phyloP scores from a whole-genome alignment of 2,329 filamentous ascomycete species.

The Hypocrella siamensis region DNA sequence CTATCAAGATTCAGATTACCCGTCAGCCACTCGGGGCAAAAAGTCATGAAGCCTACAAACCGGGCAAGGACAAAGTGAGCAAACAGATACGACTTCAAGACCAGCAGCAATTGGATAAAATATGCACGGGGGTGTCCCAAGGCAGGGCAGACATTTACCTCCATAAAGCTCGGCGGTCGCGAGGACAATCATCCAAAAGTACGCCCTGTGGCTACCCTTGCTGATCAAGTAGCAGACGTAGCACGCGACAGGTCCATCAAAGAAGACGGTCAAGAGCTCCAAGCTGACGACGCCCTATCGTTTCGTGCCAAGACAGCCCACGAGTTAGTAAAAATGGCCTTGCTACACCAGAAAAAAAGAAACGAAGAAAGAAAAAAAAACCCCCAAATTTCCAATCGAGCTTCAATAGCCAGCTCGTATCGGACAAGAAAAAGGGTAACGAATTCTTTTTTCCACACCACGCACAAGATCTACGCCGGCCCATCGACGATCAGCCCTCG shows the following conservation, averaged over 20 bases:
- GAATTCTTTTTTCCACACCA: background rate
- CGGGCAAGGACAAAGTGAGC: background rate
- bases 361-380: background rate
- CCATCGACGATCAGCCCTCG: slow-evolving; percentile 47
- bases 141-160: slow-evolving; percentile 26
- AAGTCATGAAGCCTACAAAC: slow-evolving; percentile 48
- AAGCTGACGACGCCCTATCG: slow-evolving; percentile 41
- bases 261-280: slow-evolving; percentile 49
- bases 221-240: slow-evolving; percentile 46
- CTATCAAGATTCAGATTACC: slow-evolving; percentile 45
- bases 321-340: slow-evolving; percentile 2
- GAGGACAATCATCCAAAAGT: slow-evolving; percentile 47
- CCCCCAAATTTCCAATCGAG: too few relatives aligned
- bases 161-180: slow-evolving; percentile 54
- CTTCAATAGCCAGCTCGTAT: too few relatives aligned
- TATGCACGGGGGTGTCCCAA: too few relatives aligned
- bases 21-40: slow-evolving; percentile 53
- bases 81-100: background rate
- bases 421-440: too few relatives aligned
- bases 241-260: slow-evolving; percentile 43
- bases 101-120: background rate
- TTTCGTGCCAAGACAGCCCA: background rate
- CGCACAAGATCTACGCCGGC: slow-evolving; percentile 39
- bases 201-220: slow-evolving; percentile 35
- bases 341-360: background rate